phyloP scores from a whole-genome alignment of 306 rosid species.

The Cucumis hystrix region DNA sequence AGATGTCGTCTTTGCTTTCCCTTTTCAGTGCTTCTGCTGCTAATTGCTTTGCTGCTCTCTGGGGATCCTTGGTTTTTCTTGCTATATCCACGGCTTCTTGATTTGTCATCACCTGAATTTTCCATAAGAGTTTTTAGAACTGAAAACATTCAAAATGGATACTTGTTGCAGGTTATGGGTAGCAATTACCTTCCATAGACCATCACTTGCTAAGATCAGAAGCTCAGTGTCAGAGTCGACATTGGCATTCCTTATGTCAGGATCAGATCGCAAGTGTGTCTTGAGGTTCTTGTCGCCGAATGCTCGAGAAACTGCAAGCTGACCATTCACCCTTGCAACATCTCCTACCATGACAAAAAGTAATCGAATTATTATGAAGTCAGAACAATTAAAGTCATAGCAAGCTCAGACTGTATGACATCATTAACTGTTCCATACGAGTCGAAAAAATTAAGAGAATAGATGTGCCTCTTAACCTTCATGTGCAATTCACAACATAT shows the following conservation, averaged over 20 bases:
- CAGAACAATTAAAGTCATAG: neutral
- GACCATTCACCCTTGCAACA: conserved; percentile 86
- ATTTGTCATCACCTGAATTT: conserved; percentile 60
- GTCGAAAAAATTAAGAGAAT: neutral
- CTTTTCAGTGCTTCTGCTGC: conserved; percentile 55
- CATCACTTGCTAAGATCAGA: conserved; percentile 75
- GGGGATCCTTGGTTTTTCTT: conserved; percentile 49
- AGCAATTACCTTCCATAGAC: conserved; percentile 67
- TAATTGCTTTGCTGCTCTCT: conserved; percentile 52
- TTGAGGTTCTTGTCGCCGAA: conserved; percentile 85
- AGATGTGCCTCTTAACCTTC: neutral
- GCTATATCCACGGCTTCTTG: conserved; percentile 83
- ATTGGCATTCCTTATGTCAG: conserved; percentile 32
- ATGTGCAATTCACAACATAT: neutral
- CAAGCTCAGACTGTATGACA: neutral
- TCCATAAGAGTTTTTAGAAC: neutral
- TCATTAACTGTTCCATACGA: neutral
- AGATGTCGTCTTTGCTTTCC: conserved; percentile 81
- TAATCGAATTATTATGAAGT: neutral
- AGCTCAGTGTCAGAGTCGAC: conserved; percentile 33
- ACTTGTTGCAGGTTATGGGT: neutral
- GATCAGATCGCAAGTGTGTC: conserved; percentile 66
- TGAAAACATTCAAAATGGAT: neutral
- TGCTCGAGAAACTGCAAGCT: conserved; percentile 88
- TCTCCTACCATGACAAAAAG: conserved; percentile 35